Conservation (phyloP, 1,284 basidiomycete genomes). For the Pseudozyma thailandica region DNA sequence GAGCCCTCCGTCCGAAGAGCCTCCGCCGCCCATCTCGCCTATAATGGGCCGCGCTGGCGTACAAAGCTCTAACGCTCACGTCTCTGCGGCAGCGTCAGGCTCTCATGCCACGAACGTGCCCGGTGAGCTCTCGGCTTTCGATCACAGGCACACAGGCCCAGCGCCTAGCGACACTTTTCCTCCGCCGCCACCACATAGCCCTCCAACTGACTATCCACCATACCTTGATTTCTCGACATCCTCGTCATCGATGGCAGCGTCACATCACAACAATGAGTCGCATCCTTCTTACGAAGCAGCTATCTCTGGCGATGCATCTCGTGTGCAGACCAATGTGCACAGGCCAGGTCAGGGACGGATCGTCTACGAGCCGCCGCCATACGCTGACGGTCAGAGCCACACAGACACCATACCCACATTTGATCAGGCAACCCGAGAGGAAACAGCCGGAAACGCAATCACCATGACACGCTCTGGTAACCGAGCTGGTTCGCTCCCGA, state of each 20-base stretch:
- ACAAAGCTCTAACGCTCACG: background rate
- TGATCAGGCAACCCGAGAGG: conserved; percentile 31
- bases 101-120: conserved; percentile 1
- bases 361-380: conserved; percentile 33
- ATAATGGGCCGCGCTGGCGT: conserved; percentile 3
- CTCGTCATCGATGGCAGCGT: background rate
- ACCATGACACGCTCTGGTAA: background rate
- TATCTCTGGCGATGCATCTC: conserved; percentile 8
- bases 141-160: background rate
- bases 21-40: conserved; percentile 27
- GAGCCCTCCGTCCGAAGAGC: conserved; percentile 10
- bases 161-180: background rate
- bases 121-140: background rate
- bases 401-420: conserved; percentile 27
- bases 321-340: background rate
- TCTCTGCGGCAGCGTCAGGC: background rate
- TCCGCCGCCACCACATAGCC: conserved; percentile 4
- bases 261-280: conserved; percentile 3
- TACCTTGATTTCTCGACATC: background rate
- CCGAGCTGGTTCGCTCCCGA: background rate
- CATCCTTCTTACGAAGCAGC: conserved; percentile 40
- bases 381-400: conserved; percentile 16
- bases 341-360: background rate
- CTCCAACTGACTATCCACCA: background rate
- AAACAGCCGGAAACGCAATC: background rate